These are phyloP conservation scores for Cordyceps tenuipes DNA, from an alignment of 2,329 filamentous ascomycete species.

Conservation along the genomic window DNA sequence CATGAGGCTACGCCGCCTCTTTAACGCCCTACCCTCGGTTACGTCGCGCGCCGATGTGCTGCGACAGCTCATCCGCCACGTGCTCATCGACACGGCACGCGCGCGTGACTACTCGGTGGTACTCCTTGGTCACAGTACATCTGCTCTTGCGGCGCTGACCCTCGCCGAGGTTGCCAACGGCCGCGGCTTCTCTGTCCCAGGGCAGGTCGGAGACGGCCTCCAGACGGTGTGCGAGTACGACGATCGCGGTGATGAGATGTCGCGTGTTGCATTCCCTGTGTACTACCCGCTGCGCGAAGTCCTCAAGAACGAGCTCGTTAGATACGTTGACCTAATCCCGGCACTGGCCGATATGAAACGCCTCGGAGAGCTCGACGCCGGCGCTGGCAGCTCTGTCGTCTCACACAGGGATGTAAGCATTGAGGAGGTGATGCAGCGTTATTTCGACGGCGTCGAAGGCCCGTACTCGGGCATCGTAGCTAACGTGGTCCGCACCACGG, in stretches of 20 bases:
- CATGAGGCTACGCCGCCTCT: constrained; percentile 42
- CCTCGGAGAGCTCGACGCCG: constrained; percentile 23
- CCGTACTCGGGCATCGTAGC: constrained; percentile 87
- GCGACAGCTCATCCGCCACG: constrained; percentile 59
- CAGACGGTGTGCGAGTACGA: constrained; percentile 27
- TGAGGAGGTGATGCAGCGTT: constrained; percentile 80
- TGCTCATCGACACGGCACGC: constrained; percentile 60
- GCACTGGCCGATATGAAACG: constrained; percentile 42
- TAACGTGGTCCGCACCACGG: constrained; percentile 89
- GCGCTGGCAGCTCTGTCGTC: constrained; percentile 32
- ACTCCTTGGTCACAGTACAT: constrained; percentile 80
- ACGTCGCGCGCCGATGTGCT: constrained; percentile 70
- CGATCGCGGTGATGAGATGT: constrained; percentile 17
- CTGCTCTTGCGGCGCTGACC: constrained; percentile 75
- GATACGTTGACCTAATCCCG: constrained; percentile 52
- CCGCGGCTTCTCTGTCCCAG: constrained; percentile 73
- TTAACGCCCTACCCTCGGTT: constrained; percentile 58
- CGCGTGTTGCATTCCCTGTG: constrained; percentile 33
- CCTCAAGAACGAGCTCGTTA: constrained; percentile 68
- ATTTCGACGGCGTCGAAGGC: constrained; percentile 73
- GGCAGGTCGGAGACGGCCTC: constrained; percentile 69
- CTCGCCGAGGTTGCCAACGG: constrained; percentile 87
- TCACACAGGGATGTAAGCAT: constrained; percentile 76
- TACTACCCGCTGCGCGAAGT: constrained; percentile 81
- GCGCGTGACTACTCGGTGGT: constrained; percentile 57